A percentile compares a stretch with the other conserved stretches of the same genome.
phyloP scores from a whole-genome alignment of 768 basidiomycete genomes.

The Amanita pseudoporphyria region DNA sequence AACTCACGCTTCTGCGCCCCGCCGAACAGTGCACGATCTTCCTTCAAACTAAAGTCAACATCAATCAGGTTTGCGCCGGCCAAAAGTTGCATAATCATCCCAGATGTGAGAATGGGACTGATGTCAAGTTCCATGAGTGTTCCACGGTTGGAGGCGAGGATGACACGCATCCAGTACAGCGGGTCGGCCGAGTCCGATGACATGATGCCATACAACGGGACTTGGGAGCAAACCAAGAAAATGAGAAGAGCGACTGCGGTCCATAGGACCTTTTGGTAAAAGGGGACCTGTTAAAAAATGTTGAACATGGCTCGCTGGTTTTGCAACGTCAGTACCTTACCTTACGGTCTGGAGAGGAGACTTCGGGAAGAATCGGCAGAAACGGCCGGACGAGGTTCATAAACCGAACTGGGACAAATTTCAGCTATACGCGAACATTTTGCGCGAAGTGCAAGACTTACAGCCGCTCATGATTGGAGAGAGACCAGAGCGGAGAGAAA shows the following conservation, averaged over 20 bases:
- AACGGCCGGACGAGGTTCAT: constrained; percentile 97
- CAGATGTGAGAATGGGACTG: constrained; percentile 93
- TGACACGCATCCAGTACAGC: constrained; percentile 99
- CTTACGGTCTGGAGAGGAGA: constrained; percentile 96
- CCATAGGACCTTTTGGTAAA: constrained; percentile 99
- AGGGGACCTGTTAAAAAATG: constrained; percentile 65
- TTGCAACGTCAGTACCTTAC: constrained; percentile 30
- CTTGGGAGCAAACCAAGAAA: constrained; percentile 98
- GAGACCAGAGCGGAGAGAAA: constrained; percentile 13
- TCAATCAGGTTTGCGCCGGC: constrained; percentile 97
- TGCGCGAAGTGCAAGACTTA: constrained; percentile 28
- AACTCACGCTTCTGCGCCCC: constrained; percentile 92
- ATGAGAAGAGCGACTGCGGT: constrained; percentile 98
- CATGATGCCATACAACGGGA: no score
- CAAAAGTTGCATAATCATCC: constrained; percentile 99
- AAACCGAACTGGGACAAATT: constrained; percentile 71
- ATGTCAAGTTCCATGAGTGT: constrained; percentile 99
- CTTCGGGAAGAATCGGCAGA: constrained; percentile 93
- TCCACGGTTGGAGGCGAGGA: constrained; percentile 95
- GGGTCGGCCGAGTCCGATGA: constrained; percentile 99
- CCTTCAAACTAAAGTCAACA: constrained; percentile 94
- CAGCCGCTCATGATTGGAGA: constrained; percentile 67
- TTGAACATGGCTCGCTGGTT: constrained; percentile 9
- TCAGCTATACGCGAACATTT: constrained; percentile 3
- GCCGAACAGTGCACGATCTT: constrained; percentile 91